Conservation (phyloP, 176 grass and related monocot genomes). For the Cymbopogon citratus region DNA sequence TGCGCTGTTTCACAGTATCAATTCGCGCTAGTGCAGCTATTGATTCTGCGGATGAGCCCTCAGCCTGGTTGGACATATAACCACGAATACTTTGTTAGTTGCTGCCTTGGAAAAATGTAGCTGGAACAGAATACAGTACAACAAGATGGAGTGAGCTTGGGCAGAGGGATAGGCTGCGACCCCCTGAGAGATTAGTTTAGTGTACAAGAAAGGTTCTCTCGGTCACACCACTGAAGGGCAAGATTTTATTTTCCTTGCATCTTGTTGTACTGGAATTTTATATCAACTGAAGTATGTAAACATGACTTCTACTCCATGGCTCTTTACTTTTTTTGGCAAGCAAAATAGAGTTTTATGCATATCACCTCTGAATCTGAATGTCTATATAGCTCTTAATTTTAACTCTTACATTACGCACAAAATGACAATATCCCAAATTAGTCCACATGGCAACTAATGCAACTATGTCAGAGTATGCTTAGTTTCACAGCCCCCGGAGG, state of each 20-base stretch:
- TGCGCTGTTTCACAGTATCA: slow-evolving; percentile 91
- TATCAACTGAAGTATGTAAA: not conserved
- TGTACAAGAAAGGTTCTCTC: not conserved
- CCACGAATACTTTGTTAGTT: slow-evolving; percentile 10
- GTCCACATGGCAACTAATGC: not conserved
- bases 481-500: slow-evolving; percentile 8
- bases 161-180: not conserved
- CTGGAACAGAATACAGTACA: not conserved
- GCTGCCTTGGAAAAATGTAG: not conserved
- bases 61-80: slow-evolving; percentile 56
- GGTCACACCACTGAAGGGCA: not conserved
- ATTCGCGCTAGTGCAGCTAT: slow-evolving; percentile 84
- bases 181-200: not conserved
- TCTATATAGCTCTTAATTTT: not conserved
- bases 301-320: not conserved
- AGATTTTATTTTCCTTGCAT: not conserved
- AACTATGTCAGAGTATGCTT: not conserved
- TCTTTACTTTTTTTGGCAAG: not conserved
- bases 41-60: slow-evolving; percentile 94
- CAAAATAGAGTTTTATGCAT: not conserved
- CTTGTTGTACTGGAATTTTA: not conserved
- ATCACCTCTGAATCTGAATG: not conserved
- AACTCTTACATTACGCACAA: not conserved
- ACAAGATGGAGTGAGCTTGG: not conserved
- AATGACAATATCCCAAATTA: not conserved